A percentile compares a stretch with the other conserved stretches of the same genome.
Conservation (phyloP, 179 eudicot genomes). For the Silene vulgaris region DNA sequence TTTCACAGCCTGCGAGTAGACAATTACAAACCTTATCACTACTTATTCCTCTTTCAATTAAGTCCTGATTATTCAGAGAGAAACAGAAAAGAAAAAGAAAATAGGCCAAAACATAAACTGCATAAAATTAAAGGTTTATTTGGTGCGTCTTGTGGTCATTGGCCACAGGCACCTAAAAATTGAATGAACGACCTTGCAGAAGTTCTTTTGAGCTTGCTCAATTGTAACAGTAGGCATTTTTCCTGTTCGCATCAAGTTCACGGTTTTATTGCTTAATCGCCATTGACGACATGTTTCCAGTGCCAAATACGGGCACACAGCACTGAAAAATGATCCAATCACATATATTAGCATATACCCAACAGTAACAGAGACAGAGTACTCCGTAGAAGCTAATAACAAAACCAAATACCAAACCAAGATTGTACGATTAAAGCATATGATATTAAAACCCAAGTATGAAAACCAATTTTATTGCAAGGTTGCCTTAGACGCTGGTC, state of each 20-base stretch:
- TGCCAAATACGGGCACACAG: constrained; percentile 95
- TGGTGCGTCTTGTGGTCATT: background rate
- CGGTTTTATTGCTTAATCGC: constrained; percentile 95
- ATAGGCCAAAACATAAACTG: background rate
- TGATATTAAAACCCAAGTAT: background rate
- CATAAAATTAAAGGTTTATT: background rate
- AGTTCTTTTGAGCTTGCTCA: constrained; percentile 98
- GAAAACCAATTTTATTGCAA: background rate
- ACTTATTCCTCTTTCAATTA: background rate
- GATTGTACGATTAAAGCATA: background rate
- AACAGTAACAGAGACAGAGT: background rate
- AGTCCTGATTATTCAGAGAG: constrained; percentile 1
- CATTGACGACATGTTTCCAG: constrained; percentile 97
- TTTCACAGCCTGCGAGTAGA: constrained; percentile 62
- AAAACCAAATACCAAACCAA: background rate
- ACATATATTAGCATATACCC: background rate
- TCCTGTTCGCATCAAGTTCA: constrained; percentile 93
- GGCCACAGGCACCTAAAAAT: constrained; percentile 1
- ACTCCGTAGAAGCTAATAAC: background rate
- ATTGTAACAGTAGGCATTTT: constrained; percentile 98
- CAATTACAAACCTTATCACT: background rate
- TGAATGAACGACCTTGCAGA: constrained; percentile 66
- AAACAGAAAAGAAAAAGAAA: background rate
- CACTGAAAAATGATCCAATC: constrained; percentile 48
- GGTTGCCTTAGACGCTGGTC: background rate